These are phyloP conservation scores for Trichomonas gallinae DNA, from an alignment of 208 protist genomes.

Conservation along the genomic window DNA sequence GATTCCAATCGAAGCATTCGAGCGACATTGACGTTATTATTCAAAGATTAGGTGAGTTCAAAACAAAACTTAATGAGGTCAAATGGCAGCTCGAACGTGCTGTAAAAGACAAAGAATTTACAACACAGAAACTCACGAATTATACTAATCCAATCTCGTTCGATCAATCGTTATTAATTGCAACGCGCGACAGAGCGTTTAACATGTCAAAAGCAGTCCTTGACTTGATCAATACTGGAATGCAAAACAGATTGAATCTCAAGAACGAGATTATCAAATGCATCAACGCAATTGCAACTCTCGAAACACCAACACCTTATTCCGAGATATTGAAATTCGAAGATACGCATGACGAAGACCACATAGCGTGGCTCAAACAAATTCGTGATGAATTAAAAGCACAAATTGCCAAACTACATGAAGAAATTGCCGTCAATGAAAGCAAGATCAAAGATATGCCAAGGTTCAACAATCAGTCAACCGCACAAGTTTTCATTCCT, in stretches of 20 bases:
- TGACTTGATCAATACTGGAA: not conserved
- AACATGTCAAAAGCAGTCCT: not conserved
- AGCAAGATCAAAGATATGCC: not conserved
- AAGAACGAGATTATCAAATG: not conserved
- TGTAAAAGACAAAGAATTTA: not conserved
- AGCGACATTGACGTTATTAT: not conserved
- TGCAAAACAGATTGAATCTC: not conserved
- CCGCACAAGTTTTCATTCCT: not conserved
- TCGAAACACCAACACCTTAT: not conserved
- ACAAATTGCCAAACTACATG: not conserved
- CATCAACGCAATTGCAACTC: not conserved
- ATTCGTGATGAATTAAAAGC: not conserved
- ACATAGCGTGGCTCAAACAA: not conserved
- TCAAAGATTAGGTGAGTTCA: not conserved
- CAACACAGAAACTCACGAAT: not conserved
- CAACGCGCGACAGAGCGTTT: not conserved
- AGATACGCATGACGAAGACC: not conserved
- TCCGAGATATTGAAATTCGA: not conserved
- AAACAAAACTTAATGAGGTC: not conserved
- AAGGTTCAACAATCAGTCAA: not conserved
- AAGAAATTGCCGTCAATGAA: not conserved
- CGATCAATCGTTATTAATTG: not conserved
- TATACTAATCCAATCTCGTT: too few species aligned
- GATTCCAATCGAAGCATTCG: not conserved
- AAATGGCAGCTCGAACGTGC: not conserved